phyloP scores from a whole-genome alignment of 768 basidiomycete genomes.

The Tubosaeta sp. region DNA sequence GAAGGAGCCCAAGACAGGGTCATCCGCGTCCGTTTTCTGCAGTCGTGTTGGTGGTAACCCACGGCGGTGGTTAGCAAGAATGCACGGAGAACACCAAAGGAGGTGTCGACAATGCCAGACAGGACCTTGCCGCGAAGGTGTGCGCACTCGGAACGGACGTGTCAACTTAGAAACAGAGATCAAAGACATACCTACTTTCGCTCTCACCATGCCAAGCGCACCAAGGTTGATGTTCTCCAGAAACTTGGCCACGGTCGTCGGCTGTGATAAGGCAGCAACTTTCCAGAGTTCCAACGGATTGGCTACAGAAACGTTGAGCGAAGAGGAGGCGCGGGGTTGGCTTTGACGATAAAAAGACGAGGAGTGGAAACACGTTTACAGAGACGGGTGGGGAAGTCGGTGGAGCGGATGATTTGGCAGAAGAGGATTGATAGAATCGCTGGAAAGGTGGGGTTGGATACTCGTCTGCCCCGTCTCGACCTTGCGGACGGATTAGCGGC shows the following conservation, averaged over 20 bases:
- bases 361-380: no score
- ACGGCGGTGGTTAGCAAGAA: no score
- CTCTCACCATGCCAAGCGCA: slow-evolving; percentile 60
- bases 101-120: slow-evolving; percentile 84
- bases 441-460: no score
- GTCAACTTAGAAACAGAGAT: not conserved
- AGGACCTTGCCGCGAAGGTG: slow-evolving; percentile 66
- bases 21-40: no score
- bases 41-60: no score
- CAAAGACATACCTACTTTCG: slow-evolving; percentile 47
- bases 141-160: slow-evolving; percentile 47
- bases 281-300: slow-evolving; percentile 55
- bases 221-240: slow-evolving; percentile 90
- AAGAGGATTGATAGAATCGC: no score
- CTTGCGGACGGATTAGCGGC: no score
- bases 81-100: slow-evolving; percentile 81
- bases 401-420: no score
- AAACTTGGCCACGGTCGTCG: slow-evolving; percentile 94
- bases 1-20: slow-evolving; percentile 64
- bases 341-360: no score
- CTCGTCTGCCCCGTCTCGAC: no score
- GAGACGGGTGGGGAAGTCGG: no score
- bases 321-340: slow-evolving; percentile 43
- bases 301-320: slow-evolving; percentile 30
- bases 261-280: slow-evolving; percentile 90